Evolutionary conservation across 73 alveolate species (phyloP).

Genomic region (Tetrahymena malaccensis): DNA sequence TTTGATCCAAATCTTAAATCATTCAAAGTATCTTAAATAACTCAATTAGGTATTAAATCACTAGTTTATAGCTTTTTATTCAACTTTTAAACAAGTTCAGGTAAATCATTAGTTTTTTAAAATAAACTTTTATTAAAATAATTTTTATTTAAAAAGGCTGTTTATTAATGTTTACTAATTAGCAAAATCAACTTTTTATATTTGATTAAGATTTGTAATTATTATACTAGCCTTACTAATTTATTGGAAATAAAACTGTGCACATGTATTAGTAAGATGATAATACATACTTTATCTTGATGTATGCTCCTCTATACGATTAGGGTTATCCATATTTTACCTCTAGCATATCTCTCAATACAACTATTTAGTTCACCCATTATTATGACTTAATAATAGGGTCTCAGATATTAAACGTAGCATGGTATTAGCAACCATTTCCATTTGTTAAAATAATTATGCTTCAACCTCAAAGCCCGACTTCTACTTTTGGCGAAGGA

Average conservation of each 20-base stretch:
- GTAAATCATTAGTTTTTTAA: too few species aligned
- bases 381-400: background rate
- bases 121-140: too few species aligned
- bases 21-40: too few species aligned
- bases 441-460: background rate
- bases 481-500: background rate
- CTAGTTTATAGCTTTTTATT: too few species aligned
- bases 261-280: background rate
- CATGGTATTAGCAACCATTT: too few species aligned
- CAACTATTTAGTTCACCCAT: background rate
- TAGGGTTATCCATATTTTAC: background rate
- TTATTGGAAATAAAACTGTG: background rate
- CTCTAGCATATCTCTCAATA: background rate
- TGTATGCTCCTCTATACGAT: background rate
- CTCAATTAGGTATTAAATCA: too few species aligned
- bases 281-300: too few species aligned
- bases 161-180: background rate
- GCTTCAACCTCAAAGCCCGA: background rate
- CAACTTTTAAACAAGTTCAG: background rate
- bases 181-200: background rate
- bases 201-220: background rate
- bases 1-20: too few species aligned
- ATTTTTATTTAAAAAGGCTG: background rate
- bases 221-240: background rate
- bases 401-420: background rate